phyloP scores from a whole-genome alignment of 768 basidiomycete species.

The Lenzites betulinus region DNA sequence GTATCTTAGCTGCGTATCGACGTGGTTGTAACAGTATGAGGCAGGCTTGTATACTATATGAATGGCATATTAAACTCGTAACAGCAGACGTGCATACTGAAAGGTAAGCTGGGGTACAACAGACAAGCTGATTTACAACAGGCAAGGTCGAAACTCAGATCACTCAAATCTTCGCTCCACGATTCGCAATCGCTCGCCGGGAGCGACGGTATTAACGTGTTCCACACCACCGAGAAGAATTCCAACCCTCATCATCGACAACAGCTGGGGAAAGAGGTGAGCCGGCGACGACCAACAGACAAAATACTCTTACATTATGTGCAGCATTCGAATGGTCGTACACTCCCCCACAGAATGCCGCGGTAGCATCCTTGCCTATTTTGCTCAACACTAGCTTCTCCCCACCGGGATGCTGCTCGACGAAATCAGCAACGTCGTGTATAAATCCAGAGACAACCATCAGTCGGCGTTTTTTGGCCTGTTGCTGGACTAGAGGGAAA shows the following conservation, averaged over 20 bases:
- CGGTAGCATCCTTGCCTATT: conserved; percentile 82
- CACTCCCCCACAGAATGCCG: conserved; percentile 83
- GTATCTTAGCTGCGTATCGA: background rate
- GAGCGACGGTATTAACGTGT: conserved; percentile 48
- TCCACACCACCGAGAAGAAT: conserved; percentile 67
- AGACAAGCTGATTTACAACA: too few species aligned
- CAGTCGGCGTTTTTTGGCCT: conserved; percentile 63
- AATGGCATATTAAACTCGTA: too few species aligned
- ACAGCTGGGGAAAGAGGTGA: conserved; percentile 40
- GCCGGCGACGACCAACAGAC: background rate
- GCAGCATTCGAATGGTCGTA: conserved; percentile 85
- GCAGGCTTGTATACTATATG: background rate
- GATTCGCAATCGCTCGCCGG: conserved; percentile 42
- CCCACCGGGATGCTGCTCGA: conserved; percentile 83
- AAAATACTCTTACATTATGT: conserved; percentile 53
- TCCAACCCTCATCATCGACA: conserved; percentile 79
- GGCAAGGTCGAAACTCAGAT: background rate
- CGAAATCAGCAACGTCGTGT: conserved; percentile 76
- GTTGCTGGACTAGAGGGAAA: conserved; percentile 55
- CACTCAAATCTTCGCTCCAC: conserved; percentile 2
- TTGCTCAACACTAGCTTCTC: conserved; percentile 53
- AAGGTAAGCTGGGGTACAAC: too few species aligned
- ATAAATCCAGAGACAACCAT: conserved; percentile 85
- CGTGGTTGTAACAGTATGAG: background rate
- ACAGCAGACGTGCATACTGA: too few species aligned